Percentiles rank a stretch among this genome's conserved stretches.
Conservation (phyloP, 768 basidiomycete genomes). For the Nidularia sp. region DNA sequence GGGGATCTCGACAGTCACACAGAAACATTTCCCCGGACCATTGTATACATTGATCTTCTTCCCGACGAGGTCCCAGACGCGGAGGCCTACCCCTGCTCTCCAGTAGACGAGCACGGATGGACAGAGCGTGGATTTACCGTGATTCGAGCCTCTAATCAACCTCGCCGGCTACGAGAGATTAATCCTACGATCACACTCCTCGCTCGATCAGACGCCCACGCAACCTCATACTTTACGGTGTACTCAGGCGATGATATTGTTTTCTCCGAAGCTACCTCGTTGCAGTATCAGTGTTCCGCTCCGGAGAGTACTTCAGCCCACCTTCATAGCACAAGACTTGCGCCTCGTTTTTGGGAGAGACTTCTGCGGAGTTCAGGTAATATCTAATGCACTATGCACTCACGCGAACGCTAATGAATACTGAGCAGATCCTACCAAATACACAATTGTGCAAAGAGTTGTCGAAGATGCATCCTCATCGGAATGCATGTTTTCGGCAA, state of each 20-base stretch:
- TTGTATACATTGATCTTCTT: constrained; percentile 46
- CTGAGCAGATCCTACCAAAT: constrained; percentile 57
- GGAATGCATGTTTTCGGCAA: constrained; percentile 51
- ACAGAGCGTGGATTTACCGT: constrained; percentile 21
- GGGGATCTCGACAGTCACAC: constrained; percentile 22
- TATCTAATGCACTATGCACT: constrained; percentile 8
- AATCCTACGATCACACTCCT: constrained; percentile 67
- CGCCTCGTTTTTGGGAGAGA: constrained; percentile 62
- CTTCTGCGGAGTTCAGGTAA: constrained; percentile 53
- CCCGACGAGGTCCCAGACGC: constrained; percentile 17
- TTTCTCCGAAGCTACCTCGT: constrained; percentile 44
- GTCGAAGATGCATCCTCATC: constrained; percentile 26
- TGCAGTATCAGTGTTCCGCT: constrained; percentile 22
- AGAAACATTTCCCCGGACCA: constrained; percentile 23
- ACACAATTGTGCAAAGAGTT: constrained; percentile 66
- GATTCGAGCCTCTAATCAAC: constrained; percentile 34
- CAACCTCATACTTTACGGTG: constrained; percentile 54
- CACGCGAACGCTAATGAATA: constrained; percentile 5
- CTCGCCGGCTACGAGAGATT: constrained; percentile 54
- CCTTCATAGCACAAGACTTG: constrained; percentile 58
- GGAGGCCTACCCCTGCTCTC: background rate
- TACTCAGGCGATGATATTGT: constrained; percentile 42
- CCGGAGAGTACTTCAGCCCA: constrained; percentile 24
- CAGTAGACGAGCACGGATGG: constrained; percentile 17
- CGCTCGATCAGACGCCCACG: constrained; percentile 41